Evolutionary conservation across 2,329 filamentous ascomycete genomes (phyloP).

Genomic region (Fusarium temperatum): DNA sequence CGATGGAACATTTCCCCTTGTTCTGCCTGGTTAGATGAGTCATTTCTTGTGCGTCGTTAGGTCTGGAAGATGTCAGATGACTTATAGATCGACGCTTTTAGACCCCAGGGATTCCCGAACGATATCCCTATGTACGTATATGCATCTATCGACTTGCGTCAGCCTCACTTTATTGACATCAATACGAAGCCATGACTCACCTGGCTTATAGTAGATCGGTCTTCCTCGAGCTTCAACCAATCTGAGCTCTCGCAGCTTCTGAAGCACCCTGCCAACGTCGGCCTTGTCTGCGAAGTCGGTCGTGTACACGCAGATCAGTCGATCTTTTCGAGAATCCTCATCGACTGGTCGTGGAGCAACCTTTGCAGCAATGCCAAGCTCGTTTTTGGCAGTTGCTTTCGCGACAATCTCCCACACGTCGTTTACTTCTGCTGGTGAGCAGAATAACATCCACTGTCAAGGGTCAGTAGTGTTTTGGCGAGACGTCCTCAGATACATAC

Average conservation of each 20-base stretch:
- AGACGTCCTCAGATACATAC: conserved; percentile 46
- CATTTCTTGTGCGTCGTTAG: conserved; percentile 11
- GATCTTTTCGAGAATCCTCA: conserved; percentile 51
- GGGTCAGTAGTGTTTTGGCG: conserved; percentile 43
- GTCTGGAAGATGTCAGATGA: conserved; percentile 53
- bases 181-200: conserved; percentile 53
- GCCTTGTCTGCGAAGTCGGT: conserved; percentile 73
- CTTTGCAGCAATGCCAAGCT: conserved; percentile 78
- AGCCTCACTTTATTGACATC: conserved; percentile 12
- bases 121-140: conserved; percentile 73
- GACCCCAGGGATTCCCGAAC: conserved; percentile 67
- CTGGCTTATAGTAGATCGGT: conserved; percentile 81
- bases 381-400: conserved; percentile 71
- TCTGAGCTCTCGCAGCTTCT: conserved; percentile 68
- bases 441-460: conserved; percentile 79
- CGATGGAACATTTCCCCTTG: background rate
- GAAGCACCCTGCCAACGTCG: conserved; percentile 75
- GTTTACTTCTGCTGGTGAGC: conserved; percentile 62
- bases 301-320: conserved; percentile 82
- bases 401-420: conserved; percentile 73
- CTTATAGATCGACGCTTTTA: conserved; percentile 67
- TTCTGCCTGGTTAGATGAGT: conserved; percentile 1
- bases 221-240: conserved; percentile 60
- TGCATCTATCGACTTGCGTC: conserved; percentile 59
- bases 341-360: conserved; percentile 65